Evolutionary conservation across 2,329 filamentous ascomycete species (phyloP), one percentile per base, ranked within the genome.

Genomic region (Coniochaeta sp.): DNA sequence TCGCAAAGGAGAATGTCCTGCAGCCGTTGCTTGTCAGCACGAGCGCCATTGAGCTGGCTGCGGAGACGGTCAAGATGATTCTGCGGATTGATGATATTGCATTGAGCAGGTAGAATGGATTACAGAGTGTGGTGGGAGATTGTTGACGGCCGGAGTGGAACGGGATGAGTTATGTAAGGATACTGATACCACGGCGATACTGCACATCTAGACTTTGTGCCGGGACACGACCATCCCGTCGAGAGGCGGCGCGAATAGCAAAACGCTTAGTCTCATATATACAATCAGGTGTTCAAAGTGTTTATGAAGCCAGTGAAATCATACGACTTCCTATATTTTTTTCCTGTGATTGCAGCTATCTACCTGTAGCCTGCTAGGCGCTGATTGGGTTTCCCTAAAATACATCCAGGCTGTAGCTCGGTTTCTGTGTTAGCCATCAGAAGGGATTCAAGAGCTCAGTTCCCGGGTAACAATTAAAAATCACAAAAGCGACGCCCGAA

Each of bases 1-100:
- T 98, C 72, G 89, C 90, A 62, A 93, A 96, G 74, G 93, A 97
- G 81, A 96, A 96, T 66, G 95, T 99, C 59, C 81, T 99, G 72
- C 95, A 99, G 80, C 95, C 95, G 19, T 80, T 99, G 72, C 80
- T 99, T 63, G 95, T 99, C 63, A 96, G 92, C 82, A 99, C 95
- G 60, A 98, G 93, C 75, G 92, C 95, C 26, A 95, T 99, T 69
- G 93, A 99, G 80, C 77, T 99, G 75, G 95, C 95, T 32, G 93
- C 93, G 8, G 95, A 99, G 83, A 99, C 95, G 62, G 95, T 98
- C 69, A 99, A 98, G 86, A 95, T 96, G 91, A 87, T 87, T 71
- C 73, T 87, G 70, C 81, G 84, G 72, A 87, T 87, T 76, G 84
- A 87, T 71, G 84, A 87, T 70, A 87, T 87, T 75, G 83, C 83